Conservation (phyloP, 805 yeast species). For the Komagataella ulmi region DNA sequence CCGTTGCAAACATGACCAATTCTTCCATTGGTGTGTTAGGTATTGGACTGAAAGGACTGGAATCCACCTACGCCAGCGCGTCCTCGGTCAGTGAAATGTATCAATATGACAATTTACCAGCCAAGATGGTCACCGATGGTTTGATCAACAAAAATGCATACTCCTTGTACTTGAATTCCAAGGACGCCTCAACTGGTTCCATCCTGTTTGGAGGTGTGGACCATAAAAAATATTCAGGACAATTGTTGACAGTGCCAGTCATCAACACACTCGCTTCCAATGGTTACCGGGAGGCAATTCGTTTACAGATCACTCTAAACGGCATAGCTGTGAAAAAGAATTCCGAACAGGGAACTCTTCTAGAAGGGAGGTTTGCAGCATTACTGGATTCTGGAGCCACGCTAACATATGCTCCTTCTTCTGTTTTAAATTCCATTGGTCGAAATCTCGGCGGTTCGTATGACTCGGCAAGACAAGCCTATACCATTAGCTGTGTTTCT, state of each 20-base stretch:
- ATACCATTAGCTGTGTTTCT: constrained; percentile 28
- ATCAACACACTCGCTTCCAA: constrained; percentile 24
- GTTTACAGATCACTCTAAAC: constrained; percentile 35
- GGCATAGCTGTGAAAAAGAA: constrained; percentile 17
- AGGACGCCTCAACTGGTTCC: constrained; percentile 29
- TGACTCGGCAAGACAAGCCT: constrained; percentile 26
- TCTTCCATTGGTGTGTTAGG: constrained; percentile 64
- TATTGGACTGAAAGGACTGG: constrained; percentile 58
- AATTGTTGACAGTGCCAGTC: constrained; percentile 33
- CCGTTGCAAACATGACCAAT: constrained; percentile 55
- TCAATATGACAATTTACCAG: constrained; percentile 55
- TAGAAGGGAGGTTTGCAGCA: constrained; percentile 20
- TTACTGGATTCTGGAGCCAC: constrained; percentile 51
- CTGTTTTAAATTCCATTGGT: constrained; percentile 12
- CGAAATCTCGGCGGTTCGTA: constrained; percentile 26
- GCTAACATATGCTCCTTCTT: constrained; percentile 28
- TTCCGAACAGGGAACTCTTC: constrained; percentile 8
- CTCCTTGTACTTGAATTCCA: constrained; percentile 44
- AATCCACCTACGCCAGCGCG: constrained; percentile 36
- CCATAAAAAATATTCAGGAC: constrained; percentile 44
- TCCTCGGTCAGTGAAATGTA: constrained; percentile 10
- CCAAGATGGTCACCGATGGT: constrained; percentile 43
- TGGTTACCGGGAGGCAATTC: constrained; percentile 25
- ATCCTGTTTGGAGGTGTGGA: constrained; percentile 67
- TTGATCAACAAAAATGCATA: constrained; percentile 40